Evolutionary conservation across 2,329 filamentous ascomycete species (phyloP), one percentile per base, ranked within the genome.

Genomic region (Alternaria incomplexa): DNA sequence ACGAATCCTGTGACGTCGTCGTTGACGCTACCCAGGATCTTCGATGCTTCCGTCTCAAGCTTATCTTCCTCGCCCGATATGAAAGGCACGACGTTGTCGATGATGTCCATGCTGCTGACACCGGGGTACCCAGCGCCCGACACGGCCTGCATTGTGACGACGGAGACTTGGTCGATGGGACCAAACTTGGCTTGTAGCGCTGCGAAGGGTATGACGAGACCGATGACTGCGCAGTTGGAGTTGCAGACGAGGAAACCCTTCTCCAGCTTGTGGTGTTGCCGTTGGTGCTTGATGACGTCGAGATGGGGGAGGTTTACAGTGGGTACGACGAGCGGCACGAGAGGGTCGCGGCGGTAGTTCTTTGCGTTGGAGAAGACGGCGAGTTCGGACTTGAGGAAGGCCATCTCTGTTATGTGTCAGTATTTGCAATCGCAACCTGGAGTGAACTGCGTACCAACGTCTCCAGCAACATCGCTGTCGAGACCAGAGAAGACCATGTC

Each of bases 341-440:
- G 85, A 20, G 93, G 93, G 79, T 97, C 90, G 78, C 91, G 91
- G 73, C 96, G 91, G 86, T 97, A 93, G 87, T 97, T 98, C 83
- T 97, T 97, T 55, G 96, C 94, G 81, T 98, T 99, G 74, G 93
- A 97, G 85, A 99, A 98, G 79, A 97, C 91, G 74, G 93, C 89
- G 55, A 97, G 89, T 76, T 97, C 90, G 64, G 93, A 90, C 77
- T 91, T 91, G 76, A 97, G 87, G 81, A 98, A 98, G 71, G 92
- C 92, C 87, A 92, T 92, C 81, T 98, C 94, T 74, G 60, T 63
- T 12, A 5, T 2, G 25, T 17, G 4, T 69, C 26, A 69, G 64
- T 43, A 11, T 15, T 15, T 9, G 13, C 25, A 4, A 6, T 43
- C 44, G 11, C 4, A 7, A 5, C 7, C 2, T 25, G 1, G 10